Evolutionary conservation across 768 basidiomycete genomes (phyloP), one percentile per base, ranked within the genome.

Genomic region (Pleurotus salmoneostramineus): DNA sequence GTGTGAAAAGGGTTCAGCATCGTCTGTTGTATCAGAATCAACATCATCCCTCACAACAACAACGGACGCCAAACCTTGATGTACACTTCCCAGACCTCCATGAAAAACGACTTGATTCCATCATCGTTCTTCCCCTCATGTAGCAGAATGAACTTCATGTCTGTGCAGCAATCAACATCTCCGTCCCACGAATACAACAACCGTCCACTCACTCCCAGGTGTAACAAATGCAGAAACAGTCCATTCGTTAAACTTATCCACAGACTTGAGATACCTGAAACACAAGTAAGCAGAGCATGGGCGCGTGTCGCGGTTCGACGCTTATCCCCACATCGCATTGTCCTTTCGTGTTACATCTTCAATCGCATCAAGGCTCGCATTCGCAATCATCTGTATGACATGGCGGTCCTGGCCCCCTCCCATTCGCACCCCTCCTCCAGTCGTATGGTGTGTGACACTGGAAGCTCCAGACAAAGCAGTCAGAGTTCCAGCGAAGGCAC

Each of bases 191-290:
- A 17, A 10, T 12, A 31, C n/a, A 27, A 17, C 15, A 17, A 50
- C 17, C 37, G 10, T 40, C 37, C 56, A 64, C 94, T 77, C 73
- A 98, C 96, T 97, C 60, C 90, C 92, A 1, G 95, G 88, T 0
- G 97, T 98, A 15, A 98, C 78, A 74, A 98, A 98, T 33, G 92
- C 94, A 12, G 97, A 98, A 15, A 98, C 87, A 2, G 87, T 95
- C 97, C 97, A 99, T 69, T 98, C 97, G 67, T 98, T 98, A 74
- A 98, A 97, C 75, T 89, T 93, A 80, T 99, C 97, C 59, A 98
- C 87, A 14, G 87, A 84, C 69, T 95, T 96, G 57, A 98, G 79
- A 72, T 98, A 98, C 90, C 97, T 98, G 43, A 58, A 56, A 58
- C 49, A 35, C 33, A 47, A 48, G 50, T 49, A 48, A 50, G 40